A percentile compares a stretch with the other conserved stretches of the same genome.
phyloP scores from a whole-genome alignment of 805 yeast species.

The Pichia occidentalis region DNA sequence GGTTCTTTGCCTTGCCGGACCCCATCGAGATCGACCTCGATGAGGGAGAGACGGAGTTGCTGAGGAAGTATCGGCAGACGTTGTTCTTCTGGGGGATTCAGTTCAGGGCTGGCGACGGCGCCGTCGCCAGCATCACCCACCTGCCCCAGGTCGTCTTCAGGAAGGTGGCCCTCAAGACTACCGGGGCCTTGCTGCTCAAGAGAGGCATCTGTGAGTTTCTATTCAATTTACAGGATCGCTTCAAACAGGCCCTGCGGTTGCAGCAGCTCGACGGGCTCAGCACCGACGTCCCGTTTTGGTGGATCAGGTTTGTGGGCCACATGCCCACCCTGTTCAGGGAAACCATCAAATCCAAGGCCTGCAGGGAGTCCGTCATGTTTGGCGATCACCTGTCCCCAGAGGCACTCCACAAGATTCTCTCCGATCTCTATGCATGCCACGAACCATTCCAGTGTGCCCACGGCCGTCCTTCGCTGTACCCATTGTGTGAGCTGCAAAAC shows the following conservation, averaged over 20 bases:
- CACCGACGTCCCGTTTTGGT: conserved; percentile 2
- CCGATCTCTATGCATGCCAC: conserved; percentile 39
- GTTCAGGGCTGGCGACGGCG: conserved; percentile 1
- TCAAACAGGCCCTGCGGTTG: neutral
- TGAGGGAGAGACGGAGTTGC: conserved; percentile 28
- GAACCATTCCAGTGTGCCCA: conserved; percentile 81
- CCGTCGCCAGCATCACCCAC: conserved; percentile 28
- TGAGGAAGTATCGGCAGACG: conserved; percentile 25
- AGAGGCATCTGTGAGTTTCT: conserved; percentile 37
- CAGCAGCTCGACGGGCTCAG: neutral
- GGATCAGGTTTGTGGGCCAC: conserved; percentile 19
- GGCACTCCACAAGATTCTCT: conserved; percentile 42
- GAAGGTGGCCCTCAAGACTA: conserved; percentile 20
- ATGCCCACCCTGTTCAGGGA: conserved; percentile 50
- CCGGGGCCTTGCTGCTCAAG: conserved; percentile 28
- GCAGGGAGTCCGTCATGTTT: conserved; percentile 65
- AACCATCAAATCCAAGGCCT: conserved; percentile 53
- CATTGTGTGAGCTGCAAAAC: conserved; percentile 2
- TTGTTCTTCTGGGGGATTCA: conserved; percentile 42
- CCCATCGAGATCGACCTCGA: conserved; percentile 21
- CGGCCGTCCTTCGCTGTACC: conserved; percentile 66
- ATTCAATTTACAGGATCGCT: conserved; percentile 7
- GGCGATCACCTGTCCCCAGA: conserved; percentile 43
- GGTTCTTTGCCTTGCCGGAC: conserved; percentile 7
- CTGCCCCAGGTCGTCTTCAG: conserved; percentile 38